Evolutionary conservation across 2,329 filamentous ascomycete genomes (phyloP).

Genomic region (Colletotrichum orchidophilum): DNA sequence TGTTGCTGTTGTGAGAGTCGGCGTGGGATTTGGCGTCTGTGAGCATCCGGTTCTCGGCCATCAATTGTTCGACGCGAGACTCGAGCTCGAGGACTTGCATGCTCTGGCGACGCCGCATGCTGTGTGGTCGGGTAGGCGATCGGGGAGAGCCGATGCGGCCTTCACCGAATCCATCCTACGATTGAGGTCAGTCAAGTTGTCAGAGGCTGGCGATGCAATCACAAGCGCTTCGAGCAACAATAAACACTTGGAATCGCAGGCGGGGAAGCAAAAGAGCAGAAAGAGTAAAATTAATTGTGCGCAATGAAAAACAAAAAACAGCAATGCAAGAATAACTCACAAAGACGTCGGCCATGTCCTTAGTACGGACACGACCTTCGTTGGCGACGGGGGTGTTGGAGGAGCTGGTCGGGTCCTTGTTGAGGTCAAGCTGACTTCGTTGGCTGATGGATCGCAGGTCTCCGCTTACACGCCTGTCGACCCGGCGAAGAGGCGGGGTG

Average conservation of each 20-base stretch:
- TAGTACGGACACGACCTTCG: slow-evolving; percentile 84
- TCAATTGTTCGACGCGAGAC: slow-evolving; percentile 82
- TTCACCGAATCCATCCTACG: slow-evolving; percentile 91
- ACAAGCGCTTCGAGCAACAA: background rate
- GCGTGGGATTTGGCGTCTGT: slow-evolving; percentile 66
- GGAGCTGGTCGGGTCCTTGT: slow-evolving; percentile 32
- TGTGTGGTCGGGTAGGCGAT: slow-evolving; percentile 93
- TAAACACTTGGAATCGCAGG: background rate
- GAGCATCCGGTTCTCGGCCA: slow-evolving; percentile 84
- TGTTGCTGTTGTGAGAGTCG: slow-evolving; percentile 72
- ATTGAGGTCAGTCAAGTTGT: slow-evolving; percentile 34
- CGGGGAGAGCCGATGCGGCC: slow-evolving; percentile 85
- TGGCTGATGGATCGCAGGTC: slow-evolving; percentile 77
- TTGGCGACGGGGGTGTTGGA: slow-evolving; percentile 77
- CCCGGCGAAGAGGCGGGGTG: slow-evolving; percentile 77
- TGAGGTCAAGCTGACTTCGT: slow-evolving; percentile 49
- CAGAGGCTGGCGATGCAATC: background rate
- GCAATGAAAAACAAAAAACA: background rate
- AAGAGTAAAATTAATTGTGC: slow-evolving; percentile 7
- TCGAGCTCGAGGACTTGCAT: slow-evolving; percentile 97
- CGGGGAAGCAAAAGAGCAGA: background rate
- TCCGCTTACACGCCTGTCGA: slow-evolving; percentile 75
- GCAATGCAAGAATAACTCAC: slow-evolving; percentile 67
- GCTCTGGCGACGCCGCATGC: slow-evolving; percentile 96
- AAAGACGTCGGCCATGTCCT: slow-evolving; percentile 92